Evolutionary conservation across 768 basidiomycete genomes (phyloP).

Genomic region (Naganishia antarctica): DNA sequence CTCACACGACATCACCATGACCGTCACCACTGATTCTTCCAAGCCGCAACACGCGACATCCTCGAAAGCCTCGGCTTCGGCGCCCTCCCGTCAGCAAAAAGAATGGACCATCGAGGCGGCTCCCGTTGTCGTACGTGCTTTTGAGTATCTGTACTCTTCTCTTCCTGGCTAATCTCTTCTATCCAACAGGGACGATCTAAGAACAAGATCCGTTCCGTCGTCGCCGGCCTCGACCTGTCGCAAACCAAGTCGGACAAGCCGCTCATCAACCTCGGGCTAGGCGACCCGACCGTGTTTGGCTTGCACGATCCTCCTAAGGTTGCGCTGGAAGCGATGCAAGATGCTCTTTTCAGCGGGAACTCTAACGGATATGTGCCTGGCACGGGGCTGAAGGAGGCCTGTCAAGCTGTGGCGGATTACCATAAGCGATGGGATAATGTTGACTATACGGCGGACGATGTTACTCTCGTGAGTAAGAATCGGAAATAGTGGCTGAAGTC

Average conservation of each 20-base stretch:
- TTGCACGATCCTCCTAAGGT: constrained; percentile 43
- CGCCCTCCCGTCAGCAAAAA: not conserved
- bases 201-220: constrained; percentile 44
- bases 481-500: not conserved
- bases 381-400: constrained; percentile 40
- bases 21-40: constrained; percentile 4
- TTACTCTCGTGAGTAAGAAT: constrained; percentile 40
- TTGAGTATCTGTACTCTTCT: not conserved
- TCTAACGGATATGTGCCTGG: constrained; percentile 47
- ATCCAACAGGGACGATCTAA: constrained; percentile 34
- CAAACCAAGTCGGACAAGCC: constrained; percentile 38
- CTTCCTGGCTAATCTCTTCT: not conserved
- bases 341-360: constrained; percentile 32
- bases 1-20: constrained; percentile 6
- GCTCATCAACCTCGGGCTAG: constrained; percentile 50
- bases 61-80: not conserved
- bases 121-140: constrained; percentile 36
- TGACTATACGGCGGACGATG: constrained; percentile 35
- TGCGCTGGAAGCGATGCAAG: constrained; percentile 38
- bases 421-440: constrained; percentile 45
- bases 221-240: constrained; percentile 37
- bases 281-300: constrained; percentile 48
- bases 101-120: constrained; percentile 40
- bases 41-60: not conserved
- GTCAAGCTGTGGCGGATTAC: constrained; percentile 47